Conservation (phyloP, 208 protist species). For the Vickermania spadyakhi region DNA sequence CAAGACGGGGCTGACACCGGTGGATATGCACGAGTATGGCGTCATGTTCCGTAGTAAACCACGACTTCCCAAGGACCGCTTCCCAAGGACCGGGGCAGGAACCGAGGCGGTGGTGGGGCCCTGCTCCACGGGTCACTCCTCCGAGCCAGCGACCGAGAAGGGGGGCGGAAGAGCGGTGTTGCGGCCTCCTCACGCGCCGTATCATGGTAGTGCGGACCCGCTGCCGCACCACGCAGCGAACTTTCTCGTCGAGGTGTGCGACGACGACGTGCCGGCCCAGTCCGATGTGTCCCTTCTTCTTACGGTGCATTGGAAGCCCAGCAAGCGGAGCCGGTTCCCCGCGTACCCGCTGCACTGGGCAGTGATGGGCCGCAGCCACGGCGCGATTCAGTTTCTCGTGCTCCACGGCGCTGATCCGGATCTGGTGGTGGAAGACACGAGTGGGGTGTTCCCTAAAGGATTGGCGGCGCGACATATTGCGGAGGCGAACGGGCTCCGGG, state of each 20-base stretch:
- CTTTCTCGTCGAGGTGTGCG: background rate
- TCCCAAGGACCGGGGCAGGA: too few relatives aligned
- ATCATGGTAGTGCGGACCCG: background rate
- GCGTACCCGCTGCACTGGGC: conserved; percentile 76
- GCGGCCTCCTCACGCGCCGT: background rate
- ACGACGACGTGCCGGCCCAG: background rate
- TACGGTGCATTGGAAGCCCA: conserved; percentile 43
- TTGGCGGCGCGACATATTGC: conserved; percentile 33
- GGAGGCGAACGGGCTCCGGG: conserved; percentile 27
- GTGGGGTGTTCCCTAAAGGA: conserved; percentile 6
- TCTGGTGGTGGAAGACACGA: conserved; percentile 10
- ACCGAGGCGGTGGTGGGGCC: background rate
- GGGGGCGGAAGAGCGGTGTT: background rate
- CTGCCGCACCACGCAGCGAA: background rate
- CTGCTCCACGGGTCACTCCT: background rate
- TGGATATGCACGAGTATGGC: conserved; percentile 19
- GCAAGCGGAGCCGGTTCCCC: conserved; percentile 29
- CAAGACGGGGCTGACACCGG: conserved; percentile 20
- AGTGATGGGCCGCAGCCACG: conserved; percentile 47
- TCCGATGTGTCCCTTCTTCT: conserved; percentile 3
- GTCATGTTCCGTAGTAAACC: conserved; percentile 18
- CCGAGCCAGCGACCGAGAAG: background rate
- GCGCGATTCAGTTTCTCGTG: conserved; percentile 43
- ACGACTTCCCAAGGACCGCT: background rate
- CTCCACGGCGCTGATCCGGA: conserved; percentile 31